Conservation (phyloP, 1,284 basidiomycete genomes). For the Violaceomyces palustris region DNA sequence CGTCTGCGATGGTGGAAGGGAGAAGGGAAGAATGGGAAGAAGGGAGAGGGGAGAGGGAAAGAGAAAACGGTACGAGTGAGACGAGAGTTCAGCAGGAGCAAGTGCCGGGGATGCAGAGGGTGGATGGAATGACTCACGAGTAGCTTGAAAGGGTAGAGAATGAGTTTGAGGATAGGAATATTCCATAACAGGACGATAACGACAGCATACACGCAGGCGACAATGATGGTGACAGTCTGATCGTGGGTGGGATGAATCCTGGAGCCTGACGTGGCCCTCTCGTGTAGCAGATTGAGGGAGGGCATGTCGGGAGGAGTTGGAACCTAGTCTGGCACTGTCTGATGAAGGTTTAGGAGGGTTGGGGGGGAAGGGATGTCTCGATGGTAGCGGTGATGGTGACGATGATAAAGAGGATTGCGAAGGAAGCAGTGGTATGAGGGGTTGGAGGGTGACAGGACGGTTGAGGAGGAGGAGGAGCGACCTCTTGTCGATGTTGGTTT, state of each 20-base stretch:
- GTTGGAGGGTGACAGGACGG: no score
- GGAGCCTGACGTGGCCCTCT: slow-evolving; percentile 2
- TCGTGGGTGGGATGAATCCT: slow-evolving; percentile 39
- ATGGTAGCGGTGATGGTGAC: no score
- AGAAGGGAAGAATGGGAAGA: not conserved
- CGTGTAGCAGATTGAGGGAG: slow-evolving; percentile 8
- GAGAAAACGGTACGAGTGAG: slow-evolving; percentile 3
- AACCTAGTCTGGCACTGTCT: no score
- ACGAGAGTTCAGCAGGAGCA: slow-evolving; percentile 1
- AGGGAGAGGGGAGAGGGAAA: not conserved
- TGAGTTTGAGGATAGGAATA: slow-evolving; percentile 43
- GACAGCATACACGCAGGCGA: slow-evolving; percentile 44
- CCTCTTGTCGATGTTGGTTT: no score
- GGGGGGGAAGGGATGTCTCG: no score
- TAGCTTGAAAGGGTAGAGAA: slow-evolving; percentile 53
- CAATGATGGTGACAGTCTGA: slow-evolving; percentile 48
- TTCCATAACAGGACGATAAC: slow-evolving; percentile 46
- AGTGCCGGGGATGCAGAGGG: not conserved
- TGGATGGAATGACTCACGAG: slow-evolving; percentile 8
- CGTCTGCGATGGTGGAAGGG: slow-evolving; percentile 5
- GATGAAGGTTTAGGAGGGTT: no score
- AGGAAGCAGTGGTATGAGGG: no score
- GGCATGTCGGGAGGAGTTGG: no score
- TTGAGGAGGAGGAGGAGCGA: no score
- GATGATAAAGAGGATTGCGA: no score